Evolutionary conservation across 2,329 filamentous ascomycete species (phyloP).

Genomic region (Xylaria sp.): DNA sequence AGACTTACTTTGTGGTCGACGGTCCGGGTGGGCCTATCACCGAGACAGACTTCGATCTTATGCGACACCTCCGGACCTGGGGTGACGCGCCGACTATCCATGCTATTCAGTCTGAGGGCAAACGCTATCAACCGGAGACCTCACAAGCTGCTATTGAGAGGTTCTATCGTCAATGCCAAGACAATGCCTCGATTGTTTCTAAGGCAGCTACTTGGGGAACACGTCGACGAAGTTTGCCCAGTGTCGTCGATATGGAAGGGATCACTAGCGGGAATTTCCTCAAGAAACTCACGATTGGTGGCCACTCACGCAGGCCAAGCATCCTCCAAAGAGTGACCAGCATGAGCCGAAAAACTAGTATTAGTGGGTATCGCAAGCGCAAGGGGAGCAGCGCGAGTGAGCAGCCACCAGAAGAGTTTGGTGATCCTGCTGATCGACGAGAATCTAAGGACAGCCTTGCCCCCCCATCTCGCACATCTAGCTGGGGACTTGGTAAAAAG

Average conservation of each 20-base stretch:
- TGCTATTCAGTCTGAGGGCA: constrained; percentile 51
- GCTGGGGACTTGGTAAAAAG: constrained; percentile 61
- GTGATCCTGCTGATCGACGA: constrained; percentile 45
- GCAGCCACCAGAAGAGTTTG: constrained; percentile 40
- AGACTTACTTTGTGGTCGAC: constrained; percentile 59
- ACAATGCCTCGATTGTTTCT: constrained; percentile 68
- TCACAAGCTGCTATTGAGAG: constrained; percentile 64
- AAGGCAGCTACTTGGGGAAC: constrained; percentile 77
- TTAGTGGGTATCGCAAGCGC: constrained; percentile 58
- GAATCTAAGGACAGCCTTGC: constrained; percentile 61
- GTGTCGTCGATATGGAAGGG: constrained; percentile 66
- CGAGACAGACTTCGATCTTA: constrained; percentile 60
- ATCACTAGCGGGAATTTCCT: constrained; percentile 69
- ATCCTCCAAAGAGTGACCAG: constrained; percentile 63
- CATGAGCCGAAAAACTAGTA: constrained; percentile 62
- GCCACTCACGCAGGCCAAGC: constrained; percentile 59
- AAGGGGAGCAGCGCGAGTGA: constrained; percentile 56
- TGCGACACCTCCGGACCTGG: constrained; percentile 61
- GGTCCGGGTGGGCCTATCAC: constrained; percentile 54
- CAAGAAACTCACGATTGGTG: constrained; percentile 68
- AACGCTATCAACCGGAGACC: constrained; percentile 57
- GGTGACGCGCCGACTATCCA: constrained; percentile 59
- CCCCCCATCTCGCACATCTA: constrained; percentile 61
- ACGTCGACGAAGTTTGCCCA: constrained; percentile 71
- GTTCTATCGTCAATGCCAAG: constrained; percentile 62